Evolutionary conservation across 768 basidiomycete genomes (phyloP).

Genomic region (Kwoniella mangroviensis): DNA sequence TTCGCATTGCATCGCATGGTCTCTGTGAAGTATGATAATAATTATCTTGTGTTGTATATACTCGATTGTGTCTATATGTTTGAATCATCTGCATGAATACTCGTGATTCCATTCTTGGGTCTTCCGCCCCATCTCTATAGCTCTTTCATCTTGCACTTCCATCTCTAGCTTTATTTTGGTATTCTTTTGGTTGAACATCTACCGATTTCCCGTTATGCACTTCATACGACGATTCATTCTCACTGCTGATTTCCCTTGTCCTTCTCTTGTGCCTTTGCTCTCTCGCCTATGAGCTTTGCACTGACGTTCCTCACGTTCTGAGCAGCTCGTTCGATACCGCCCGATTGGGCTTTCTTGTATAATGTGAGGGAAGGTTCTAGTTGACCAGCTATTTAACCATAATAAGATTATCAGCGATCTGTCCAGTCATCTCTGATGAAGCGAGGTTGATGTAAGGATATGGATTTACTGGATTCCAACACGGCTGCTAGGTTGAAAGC

Average conservation of each 20-base stretch:
- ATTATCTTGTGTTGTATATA: conserved; percentile 3
- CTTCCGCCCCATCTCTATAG: too few species aligned
- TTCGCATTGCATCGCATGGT: neutral
- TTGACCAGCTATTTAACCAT: conserved; percentile 44
- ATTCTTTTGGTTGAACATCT: too few species aligned
- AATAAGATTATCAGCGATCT: neutral
- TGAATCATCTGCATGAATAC: neutral
- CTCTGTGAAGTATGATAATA: neutral
- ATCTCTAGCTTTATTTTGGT: too few species aligned
- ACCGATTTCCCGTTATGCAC: too few species aligned
- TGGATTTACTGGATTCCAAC: conserved; percentile 52
- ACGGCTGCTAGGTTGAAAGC: conserved; percentile 57
- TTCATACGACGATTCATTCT: too few species aligned
- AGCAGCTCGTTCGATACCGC: conserved; percentile 56
- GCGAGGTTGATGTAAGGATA: neutral
- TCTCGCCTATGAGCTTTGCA: conserved; percentile 42
- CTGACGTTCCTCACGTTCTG: conserved; percentile 58
- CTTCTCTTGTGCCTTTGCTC: conserved; percentile 16
- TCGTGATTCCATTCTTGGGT: too few species aligned
- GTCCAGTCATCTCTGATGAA: neutral
- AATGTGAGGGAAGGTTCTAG: conserved; percentile 56
- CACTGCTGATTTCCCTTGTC: neutral
- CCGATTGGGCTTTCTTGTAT: conserved; percentile 54
- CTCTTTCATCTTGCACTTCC: too few species aligned
- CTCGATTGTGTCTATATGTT: neutral